These are phyloP conservation scores for Nicotiana knightiana DNA, from an alignment of 257 asterid genomes.

Conservation along the genomic window DNA sequence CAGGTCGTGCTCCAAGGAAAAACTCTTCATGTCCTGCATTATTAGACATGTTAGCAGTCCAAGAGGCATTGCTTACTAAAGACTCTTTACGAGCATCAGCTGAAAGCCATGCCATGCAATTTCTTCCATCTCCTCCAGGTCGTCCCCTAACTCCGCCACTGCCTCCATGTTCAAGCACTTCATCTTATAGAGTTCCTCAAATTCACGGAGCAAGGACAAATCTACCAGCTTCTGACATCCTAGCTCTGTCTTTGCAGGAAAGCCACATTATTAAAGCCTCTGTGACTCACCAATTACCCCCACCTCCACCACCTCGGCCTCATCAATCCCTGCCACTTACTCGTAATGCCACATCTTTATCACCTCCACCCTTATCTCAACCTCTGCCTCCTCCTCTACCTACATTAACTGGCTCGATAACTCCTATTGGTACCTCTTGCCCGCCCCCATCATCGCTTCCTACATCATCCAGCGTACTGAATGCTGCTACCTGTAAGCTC, in stretches of 20 bases:
- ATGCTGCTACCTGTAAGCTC: slow-evolving; percentile 16
- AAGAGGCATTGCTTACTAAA: slow-evolving; percentile 18
- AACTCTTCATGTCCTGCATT: slow-evolving; percentile 43
- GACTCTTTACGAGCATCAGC: slow-evolving; percentile 18
- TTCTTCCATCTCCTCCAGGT: slow-evolving; percentile 6
- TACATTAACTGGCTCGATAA: background rate
- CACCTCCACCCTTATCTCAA: background rate
- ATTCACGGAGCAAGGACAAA: slow-evolving; percentile 5
- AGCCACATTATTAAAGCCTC: background rate
- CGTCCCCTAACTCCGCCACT: background rate
- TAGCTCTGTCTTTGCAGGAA: background rate
- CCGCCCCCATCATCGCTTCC: slow-evolving; percentile 25
- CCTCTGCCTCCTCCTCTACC: slow-evolving; percentile 3
- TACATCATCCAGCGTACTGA: slow-evolving; percentile 22
- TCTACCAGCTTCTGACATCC: background rate
- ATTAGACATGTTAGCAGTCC: slow-evolving; percentile 34
- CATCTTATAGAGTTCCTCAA: slow-evolving; percentile 1
- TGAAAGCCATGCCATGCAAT: background rate
- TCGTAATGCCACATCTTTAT: background rate
- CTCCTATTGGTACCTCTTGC: background rate
- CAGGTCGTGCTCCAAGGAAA: slow-evolving; percentile 33
- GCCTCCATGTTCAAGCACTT: slow-evolving; percentile 9
- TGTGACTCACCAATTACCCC: slow-evolving; percentile 14
- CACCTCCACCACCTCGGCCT: slow-evolving; percentile 11
- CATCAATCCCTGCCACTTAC: background rate